A percentile compares a stretch with the other conserved stretches of the same genome.
Evolutionary conservation across 331 rosid genomes (phyloP).

Genomic region (Stylosanthes scabra): DNA sequence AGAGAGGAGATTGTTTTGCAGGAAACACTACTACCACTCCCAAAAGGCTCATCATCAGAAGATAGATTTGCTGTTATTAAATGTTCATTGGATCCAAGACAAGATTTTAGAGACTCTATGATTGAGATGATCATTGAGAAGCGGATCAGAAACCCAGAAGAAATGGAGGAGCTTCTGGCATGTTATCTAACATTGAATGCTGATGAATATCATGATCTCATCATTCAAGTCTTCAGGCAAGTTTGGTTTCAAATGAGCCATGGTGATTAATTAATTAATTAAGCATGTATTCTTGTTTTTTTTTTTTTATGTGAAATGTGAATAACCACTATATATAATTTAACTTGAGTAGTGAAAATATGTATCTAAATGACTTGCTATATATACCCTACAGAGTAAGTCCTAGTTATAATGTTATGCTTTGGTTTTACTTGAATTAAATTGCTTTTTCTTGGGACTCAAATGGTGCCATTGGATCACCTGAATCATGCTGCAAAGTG

Average conservation of each 20-base stretch:
- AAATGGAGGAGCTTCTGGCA: constrained; percentile 88
- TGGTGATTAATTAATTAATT: constrained; percentile 41
- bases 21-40: constrained; percentile 45
- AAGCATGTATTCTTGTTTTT: constrained; percentile 35
- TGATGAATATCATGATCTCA: constrained; percentile 82
- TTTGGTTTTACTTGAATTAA: constrained; percentile 27
- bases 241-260: constrained; percentile 83
- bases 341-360: too few relatives aligned
- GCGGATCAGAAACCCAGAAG: constrained; percentile 62
- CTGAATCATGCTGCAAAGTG: constrained; percentile 16
- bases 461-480: neutral
- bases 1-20: constrained; percentile 47
- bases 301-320: neutral
- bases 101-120: constrained; percentile 97
- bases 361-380: too few relatives aligned
- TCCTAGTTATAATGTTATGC: neutral
- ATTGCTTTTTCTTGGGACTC: neutral
- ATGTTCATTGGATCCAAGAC: constrained; percentile 68
- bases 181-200: constrained; percentile 87
- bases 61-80: constrained; percentile 88
- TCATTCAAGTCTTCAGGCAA: constrained; percentile 84
- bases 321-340: too few relatives aligned
- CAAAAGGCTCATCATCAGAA: constrained; percentile 34
- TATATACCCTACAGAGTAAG: too few relatives aligned
- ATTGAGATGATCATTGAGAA: constrained; percentile 87